Base-by-base conservation (phyloP, 2,329 filamentous ascomycete genomes). In the Verticillium klebahnii region DNA sequence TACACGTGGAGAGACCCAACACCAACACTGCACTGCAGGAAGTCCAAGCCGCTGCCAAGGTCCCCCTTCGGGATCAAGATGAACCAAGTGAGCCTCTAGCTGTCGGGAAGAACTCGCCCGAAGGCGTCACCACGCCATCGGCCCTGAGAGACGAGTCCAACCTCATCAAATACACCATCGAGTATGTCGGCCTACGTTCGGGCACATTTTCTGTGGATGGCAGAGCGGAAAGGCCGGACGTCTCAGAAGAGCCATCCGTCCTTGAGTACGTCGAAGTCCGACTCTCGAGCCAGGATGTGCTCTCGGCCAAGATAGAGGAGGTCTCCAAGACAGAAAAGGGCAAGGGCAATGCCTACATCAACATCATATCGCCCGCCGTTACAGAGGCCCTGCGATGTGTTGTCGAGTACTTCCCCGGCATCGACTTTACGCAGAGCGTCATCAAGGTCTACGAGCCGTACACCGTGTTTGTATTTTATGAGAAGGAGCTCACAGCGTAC, bases 321-420 rank as follows among this genome's bases (percentile, higher is more conserved):
- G 57, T 59, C 14, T 39, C n/a, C 4, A 58, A 58, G 19, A 60
- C 40, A 1, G 61, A 62, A 12, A 63, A 62, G 39, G 36, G 58
- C 25, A 63, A 62, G 60, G 62, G 29, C 57, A 58, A 54, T 34
- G 31, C 34, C 29, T 55, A 62, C 31, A 60, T 66, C 11, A 61
- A 60, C 0, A 64, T 67, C 7, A 15, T 65, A 3, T 67, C 66
- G 0, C 56, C 63, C 1, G 63, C 60, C 5, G 58, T 67, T n/a
- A 62, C 57, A 19, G 62, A 68, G 19, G 65, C 65, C 4, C 36
- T 68, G 1, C 62, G 62, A 12, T 65, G 61, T 12, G 65, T 67
- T 2, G 67, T 68, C 3, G 57, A 66, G 11, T 68, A 67, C 15
- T 68, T 60, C 6, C 67, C 67, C 1, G 19, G 31, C 0, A 56